Evolutionary conservation across 768 basidiomycete species (phyloP), one percentile per base, ranked within the genome.

Genomic region (Lactarius quietus): DNA sequence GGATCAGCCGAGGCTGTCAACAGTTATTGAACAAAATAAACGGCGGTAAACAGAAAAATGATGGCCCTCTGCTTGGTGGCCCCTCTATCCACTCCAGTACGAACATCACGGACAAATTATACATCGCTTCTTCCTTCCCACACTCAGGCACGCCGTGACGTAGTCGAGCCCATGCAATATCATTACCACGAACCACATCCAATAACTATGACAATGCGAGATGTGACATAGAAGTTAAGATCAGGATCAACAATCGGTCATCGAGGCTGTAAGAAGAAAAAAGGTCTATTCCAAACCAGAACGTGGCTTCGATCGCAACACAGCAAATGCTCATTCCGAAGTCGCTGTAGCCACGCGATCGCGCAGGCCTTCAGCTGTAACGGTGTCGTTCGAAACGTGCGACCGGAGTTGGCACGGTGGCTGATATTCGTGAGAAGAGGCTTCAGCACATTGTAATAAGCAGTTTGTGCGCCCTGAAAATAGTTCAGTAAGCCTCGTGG

Each of bases 391-490:
- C 33, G 81, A 78, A 82, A 78, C 15, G 78, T 76, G 61, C 80
- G 80, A 64, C 80, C 76, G 29, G 77, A 71, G 61, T 80, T 78
- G 60, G 77, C 18, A 62, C 75, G 73, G 56, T 71, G 67, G 67
- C 79, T 80, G 71, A 86, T 74, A 77, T 89, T 90, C 69, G 81
- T 79, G 72, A 97, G 83, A 57, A 93, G 76, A 45, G 94, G 95
- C 76, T 90, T 90, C 75, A 98, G 77, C 63, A 91, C 80, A 70
- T 81, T 81, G 72, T 82, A 76, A 79, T 97, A 96, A 45, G 91
- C 81, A 63, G 81, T 79, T 84, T 92, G 89, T 54, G 96, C 96
- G 69, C 96, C 96, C 89, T 96, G 65, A 57, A 68, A 38, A 17
- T 17, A 65, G 70, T 54, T 56, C 26, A 68, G 43, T 52, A 8